Evolutionary conservation across 139 green algal species (phyloP), one percentile per base, ranked within the genome.

Genomic region (Zygnema cylindricum): DNA sequence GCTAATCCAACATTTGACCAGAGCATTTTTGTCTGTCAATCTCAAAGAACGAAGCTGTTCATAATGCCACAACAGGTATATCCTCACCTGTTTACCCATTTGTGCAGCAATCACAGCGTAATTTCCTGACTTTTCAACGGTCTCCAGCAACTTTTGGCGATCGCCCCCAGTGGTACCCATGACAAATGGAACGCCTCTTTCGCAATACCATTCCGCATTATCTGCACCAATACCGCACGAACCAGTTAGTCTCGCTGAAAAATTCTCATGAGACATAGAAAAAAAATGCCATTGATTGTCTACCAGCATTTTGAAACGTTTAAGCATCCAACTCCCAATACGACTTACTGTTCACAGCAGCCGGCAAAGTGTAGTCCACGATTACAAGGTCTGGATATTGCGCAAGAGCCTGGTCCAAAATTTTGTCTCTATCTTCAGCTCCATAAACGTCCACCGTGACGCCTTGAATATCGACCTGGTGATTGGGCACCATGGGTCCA

Each of bases 91-190:
- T 94, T 99, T 99, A 77, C 97, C 97, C 97, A 99, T 99, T 83
- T 99, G 96, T 16, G 98, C 96, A 1, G 98, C 98, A 49, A 99
- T 98, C 0, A 99, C 97, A 2, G 97, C 97, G 88, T 97, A 98
- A 23, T 92, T 57, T 21, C 91, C 93, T 1, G 93, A 86, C 0
- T 81, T 89, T 33, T 93, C 23, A 2, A 96, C 94, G 43, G 94
- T 91, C 30, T 86, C 73, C 36, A 93, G 39, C n/a, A 99, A 93
- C 86, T 93, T 92, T 1, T 95, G 93, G 0, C 98, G 87, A 91
- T 99, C 97, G 0, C 97, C 98, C 1, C 98, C 98, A 0, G 97
- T 99, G 23, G 98, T 99, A 69, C 98, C 98, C 97, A 99, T 98
- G 1, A 99, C 98, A 92, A 99, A 99, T 1, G 97, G 97, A 36